Conservation (phyloP, 1,284 basidiomycete genomes). For the Tilletia setariae region DNA sequence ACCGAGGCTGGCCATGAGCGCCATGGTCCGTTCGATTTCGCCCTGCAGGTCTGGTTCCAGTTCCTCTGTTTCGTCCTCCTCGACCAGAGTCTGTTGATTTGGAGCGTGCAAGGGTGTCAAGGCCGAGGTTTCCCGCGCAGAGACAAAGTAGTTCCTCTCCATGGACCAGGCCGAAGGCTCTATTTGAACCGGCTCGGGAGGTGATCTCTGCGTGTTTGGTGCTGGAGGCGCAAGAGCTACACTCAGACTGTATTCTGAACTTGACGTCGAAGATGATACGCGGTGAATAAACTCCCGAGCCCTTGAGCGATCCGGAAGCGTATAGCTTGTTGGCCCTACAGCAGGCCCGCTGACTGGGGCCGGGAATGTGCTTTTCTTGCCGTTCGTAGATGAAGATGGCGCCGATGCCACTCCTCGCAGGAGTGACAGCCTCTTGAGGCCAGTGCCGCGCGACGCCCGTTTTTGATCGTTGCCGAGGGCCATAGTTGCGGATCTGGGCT, state of each 20-base stretch:
- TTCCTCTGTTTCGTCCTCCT: no score
- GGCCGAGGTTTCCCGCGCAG: no score
- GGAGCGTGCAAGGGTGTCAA: no score
- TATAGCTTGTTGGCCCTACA: neutral
- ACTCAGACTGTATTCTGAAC: conserved; percentile 6
- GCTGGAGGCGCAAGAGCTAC: neutral
- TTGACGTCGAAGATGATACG: neutral
- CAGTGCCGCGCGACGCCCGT: conserved; percentile 1
- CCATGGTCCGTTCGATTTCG: no score
- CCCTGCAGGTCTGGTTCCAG: no score
- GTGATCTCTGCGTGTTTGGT: neutral
- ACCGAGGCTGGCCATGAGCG: no score
- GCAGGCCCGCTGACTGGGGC: neutral
- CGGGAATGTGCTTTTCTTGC: neutral
- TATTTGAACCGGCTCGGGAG: no score
- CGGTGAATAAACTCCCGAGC: conserved; percentile 2
- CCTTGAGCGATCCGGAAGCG: neutral
- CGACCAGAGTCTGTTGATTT: no score
- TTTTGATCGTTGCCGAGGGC: neutral
- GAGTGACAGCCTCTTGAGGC: neutral
- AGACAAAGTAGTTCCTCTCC: no score
- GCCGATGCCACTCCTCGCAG: no score
- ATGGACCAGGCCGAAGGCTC: no score
- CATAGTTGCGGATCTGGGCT: neutral
- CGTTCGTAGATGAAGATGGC: neutral